Evolutionary conservation across 1,139 yeast species (phyloP).

Genomic region (Lodderomyces theae): DNA sequence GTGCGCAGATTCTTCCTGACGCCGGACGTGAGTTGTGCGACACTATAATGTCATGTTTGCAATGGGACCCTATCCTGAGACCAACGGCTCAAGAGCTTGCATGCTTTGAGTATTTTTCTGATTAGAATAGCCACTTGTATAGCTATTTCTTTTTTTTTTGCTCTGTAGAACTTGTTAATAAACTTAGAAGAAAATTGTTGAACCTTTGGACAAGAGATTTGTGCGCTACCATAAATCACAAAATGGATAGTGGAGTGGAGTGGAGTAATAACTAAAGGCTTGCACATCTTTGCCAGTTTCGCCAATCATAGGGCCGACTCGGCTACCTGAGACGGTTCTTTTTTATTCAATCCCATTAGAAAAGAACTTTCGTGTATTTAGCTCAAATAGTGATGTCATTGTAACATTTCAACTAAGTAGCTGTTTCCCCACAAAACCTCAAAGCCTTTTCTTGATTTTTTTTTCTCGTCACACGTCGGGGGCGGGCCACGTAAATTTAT

Average conservation of each 20-base stretch:
- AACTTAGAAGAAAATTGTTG: not conserved
- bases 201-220: not conserved
- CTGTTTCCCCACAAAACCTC: conserved; percentile 7
- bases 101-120: conserved; percentile 40
- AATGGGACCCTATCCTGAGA: conserved; percentile 64
- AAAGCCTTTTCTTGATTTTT: not conserved
- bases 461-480: not conserved
- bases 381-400: not conserved
- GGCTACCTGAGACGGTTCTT: too few relatives aligned
- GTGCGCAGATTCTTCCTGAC: conserved; percentile 27
- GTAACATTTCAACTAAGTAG: not conserved
- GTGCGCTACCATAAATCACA: conserved; percentile 1
- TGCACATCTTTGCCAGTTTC: too few relatives aligned
- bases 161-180: not conserved
- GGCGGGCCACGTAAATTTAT: not conserved
- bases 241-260: too few relatives aligned
- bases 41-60: conserved; percentile 54
- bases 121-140: conserved; percentile 6
- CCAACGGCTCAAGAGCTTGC: conserved; percentile 37
- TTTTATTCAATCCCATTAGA: too few relatives aligned
- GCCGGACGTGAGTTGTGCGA: conserved; percentile 35
- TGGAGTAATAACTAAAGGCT: too few relatives aligned
- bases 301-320: too few relatives aligned
- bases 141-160: too few relatives aligned
- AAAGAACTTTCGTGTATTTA: too few relatives aligned